phyloP scores from a whole-genome alignment of 176 grass and related monocot species.

The Phoenix dactylifera region DNA sequence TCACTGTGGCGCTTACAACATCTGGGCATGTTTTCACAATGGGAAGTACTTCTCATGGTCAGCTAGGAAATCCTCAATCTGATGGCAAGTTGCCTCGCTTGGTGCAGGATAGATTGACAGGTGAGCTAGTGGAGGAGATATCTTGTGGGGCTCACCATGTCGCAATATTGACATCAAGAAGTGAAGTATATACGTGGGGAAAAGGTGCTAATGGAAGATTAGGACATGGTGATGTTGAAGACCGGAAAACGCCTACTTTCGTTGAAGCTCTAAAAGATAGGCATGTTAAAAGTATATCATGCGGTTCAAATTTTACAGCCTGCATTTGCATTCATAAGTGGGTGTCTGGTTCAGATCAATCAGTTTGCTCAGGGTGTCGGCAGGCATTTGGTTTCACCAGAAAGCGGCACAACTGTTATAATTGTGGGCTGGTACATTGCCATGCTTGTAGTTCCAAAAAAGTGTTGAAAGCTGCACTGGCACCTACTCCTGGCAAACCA shows the following conservation, averaged over 20 bases:
- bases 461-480: conserved; percentile 77
- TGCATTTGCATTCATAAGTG: conserved; percentile 99
- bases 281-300: conserved; percentile 94
- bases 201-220: conserved; percentile 86
- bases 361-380: conserved; percentile 82
- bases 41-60: conserved; percentile 68
- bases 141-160: conserved; percentile 45
- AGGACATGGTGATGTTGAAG: conserved; percentile 70
- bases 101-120: conserved; percentile 48
- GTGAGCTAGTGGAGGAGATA: conserved; percentile 82
- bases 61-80: conserved; percentile 63
- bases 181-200: conserved; percentile 93
- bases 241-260: conserved; percentile 60
- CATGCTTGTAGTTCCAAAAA: conserved; percentile 90
- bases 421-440: conserved; percentile 71
- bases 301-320: conserved; percentile 88
- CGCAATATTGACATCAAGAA: conserved; percentile 67
- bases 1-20: conserved; percentile 73
- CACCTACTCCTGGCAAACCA: conserved; percentile 83
- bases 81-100: conserved; percentile 62
- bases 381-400: conserved; percentile 92
- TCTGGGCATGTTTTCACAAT: conserved; percentile 89
- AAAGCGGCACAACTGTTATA: conserved; percentile 87
- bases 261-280: conserved; percentile 78
- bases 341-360: conserved; percentile 84